Conservation (phyloP, 2,329 filamentous ascomycete genomes). For the Neocatenulostroma microsporum region DNA sequence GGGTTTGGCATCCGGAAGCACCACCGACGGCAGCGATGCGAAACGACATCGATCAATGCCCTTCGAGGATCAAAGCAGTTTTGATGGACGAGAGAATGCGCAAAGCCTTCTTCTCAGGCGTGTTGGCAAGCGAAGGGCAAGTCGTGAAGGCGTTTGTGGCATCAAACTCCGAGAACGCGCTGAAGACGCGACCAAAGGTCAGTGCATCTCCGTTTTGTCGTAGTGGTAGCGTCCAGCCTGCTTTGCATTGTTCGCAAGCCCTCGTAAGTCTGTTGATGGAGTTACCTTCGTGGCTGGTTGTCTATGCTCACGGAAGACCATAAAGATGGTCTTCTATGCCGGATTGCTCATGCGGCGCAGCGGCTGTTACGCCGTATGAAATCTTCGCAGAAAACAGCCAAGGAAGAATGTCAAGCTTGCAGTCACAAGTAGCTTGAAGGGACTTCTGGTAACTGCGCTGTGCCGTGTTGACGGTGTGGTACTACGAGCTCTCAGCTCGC, state of each 20-base stretch:
- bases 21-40: slow-evolving; percentile 59
- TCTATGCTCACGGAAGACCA: no score
- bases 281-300: no score
- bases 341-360: no score
- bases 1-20: slow-evolving; percentile 71
- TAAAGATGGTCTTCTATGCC: no score
- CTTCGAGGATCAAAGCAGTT: slow-evolving; percentile 60
- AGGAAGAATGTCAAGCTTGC: no score
- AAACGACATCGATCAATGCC: slow-evolving; percentile 65
- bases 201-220: slow-evolving; percentile 23
- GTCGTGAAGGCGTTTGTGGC: slow-evolving; percentile 61
- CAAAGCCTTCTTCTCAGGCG: slow-evolving; percentile 55
- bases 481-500: no score
- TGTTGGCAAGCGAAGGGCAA: slow-evolving; percentile 49
- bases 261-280: no score
- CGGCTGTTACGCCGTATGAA: background rate
- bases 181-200: slow-evolving; percentile 84
- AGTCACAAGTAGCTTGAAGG: no score
- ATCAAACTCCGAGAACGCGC: slow-evolving; percentile 62
- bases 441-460: no score
- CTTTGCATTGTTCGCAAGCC: no score
- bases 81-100: slow-evolving; percentile 56
- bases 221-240: background rate
- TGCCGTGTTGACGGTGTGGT: no score
- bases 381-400: background rate